A percentile compares a stretch with the other conserved stretches of the same genome.
Evolutionary conservation across 345 rosid genomes (phyloP).

Genomic region (Physaria fendleri): DNA sequence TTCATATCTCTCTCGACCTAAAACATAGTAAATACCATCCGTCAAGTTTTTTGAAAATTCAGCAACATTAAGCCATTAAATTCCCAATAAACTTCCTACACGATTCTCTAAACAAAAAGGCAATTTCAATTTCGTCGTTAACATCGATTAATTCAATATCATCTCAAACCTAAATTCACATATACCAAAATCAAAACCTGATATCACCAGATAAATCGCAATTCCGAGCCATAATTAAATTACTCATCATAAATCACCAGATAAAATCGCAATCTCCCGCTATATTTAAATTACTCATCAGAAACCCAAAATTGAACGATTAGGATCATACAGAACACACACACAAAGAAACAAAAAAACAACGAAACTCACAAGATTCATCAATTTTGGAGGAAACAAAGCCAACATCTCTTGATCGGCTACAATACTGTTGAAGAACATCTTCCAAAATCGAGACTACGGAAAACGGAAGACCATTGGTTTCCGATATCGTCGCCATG

Average conservation of each 20-base stretch:
- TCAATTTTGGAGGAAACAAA: slow-evolving; percentile 50
- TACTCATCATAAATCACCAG: not conserved
- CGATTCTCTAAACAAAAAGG: not conserved
- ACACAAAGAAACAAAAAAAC: not conserved
- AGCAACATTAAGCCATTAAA: not conserved
- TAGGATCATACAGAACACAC: not conserved
- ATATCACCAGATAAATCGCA: not conserved
- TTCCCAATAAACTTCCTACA: not conserved
- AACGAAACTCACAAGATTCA: slow-evolving; percentile 52
- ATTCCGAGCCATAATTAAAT: not conserved
- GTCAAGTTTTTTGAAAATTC: too few relatives aligned
- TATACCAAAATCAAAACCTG: not conserved
- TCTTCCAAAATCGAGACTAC: slow-evolving; percentile 70
- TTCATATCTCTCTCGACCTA: slow-evolving; percentile 76
- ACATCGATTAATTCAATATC: not conserved
- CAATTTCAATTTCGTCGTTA: not conserved
- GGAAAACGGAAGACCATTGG: slow-evolving; percentile 34
- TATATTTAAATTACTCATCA: not conserved
- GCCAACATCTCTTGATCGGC: slow-evolving; percentile 33
- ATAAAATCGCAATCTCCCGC: not conserved
- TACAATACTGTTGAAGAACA: slow-evolving; percentile 58
- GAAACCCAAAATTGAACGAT: not conserved
- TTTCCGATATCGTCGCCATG: slow-evolving; percentile 56
- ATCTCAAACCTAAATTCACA: too few relatives aligned
- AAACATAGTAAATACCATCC: slow-evolving; percentile 1